Conservation (phyloP, 2,329 filamentous ascomycete species). For the Capronia epimyces region DNA sequence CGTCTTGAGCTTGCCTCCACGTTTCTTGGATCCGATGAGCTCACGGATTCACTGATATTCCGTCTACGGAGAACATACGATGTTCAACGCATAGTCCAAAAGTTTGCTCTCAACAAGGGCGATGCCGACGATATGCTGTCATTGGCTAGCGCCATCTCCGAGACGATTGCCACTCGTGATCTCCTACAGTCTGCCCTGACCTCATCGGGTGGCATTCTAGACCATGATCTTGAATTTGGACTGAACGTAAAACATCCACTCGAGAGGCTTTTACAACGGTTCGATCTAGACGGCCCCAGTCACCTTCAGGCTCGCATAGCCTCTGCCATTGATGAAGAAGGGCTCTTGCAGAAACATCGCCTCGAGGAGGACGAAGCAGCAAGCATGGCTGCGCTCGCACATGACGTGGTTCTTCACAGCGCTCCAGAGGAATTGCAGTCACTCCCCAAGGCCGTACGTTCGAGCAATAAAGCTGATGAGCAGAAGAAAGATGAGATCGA, state of each 20-base stretch:
- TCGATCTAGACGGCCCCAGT: constrained; percentile 62
- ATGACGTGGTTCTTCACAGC: constrained; percentile 64
- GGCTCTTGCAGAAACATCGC: constrained; percentile 72
- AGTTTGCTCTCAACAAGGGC: constrained; percentile 87
- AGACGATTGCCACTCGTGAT: constrained; percentile 52
- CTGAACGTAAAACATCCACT: constrained; percentile 17
- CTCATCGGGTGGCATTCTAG: constrained; percentile 22
- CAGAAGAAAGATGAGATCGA: constrained; percentile 35
- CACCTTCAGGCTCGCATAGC: constrained; percentile 66
- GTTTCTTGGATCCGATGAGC: constrained; percentile 60
- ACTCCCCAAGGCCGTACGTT: constrained; percentile 49
- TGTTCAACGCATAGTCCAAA: constrained; percentile 83
- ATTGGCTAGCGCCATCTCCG: constrained; percentile 77
- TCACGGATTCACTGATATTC: constrained; percentile 64
- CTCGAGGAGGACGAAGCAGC: constrained; percentile 66
- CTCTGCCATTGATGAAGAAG: constrained; percentile 85
- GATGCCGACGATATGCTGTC: constrained; percentile 84
- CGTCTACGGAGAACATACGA: constrained; percentile 74
- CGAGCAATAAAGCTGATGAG: constrained; percentile 29
- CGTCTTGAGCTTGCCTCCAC: constrained; percentile 75
- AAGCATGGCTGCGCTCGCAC: constrained; percentile 66
- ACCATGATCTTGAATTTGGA: constrained; percentile 32
- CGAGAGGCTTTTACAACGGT: constrained; percentile 48
- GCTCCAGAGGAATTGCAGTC: constrained; percentile 54
- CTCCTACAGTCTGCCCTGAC: constrained; percentile 34